Evolutionary conservation across 495 filamentous ascomycete species (phyloP).

Genomic region (Trichocladium uniseriatum): DNA sequence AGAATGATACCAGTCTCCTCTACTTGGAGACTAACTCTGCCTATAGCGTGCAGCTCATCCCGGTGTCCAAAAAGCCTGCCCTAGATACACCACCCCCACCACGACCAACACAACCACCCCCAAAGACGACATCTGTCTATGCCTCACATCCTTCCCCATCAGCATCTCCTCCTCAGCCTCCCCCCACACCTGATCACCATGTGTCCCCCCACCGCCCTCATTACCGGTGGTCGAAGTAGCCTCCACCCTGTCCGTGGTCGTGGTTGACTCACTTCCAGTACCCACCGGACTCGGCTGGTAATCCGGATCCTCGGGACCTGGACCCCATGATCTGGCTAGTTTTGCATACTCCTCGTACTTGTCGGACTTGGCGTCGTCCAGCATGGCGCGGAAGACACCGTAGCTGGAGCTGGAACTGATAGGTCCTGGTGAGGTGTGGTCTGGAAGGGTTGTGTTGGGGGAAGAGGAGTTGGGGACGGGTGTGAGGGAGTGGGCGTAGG

Average conservation of each 20-base stretch:
- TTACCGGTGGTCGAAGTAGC: not conserved
- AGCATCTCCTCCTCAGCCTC: not conserved
- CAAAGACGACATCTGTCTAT: not conserved
- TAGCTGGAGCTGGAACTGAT: conserved; percentile 14
- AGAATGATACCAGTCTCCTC: too few relatives aligned
- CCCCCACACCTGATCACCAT: not conserved
- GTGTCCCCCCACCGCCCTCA: too few relatives aligned
- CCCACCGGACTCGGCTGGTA: too few relatives aligned
- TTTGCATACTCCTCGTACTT: conserved; percentile 18
- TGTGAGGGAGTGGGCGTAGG: conserved; percentile 12
- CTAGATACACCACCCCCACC: not conserved
- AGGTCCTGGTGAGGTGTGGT: conserved; percentile 7
- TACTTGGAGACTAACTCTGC: too few relatives aligned
- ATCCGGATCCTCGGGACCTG: not conserved
- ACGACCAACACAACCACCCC: conserved; percentile 1
- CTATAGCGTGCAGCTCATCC: too few relatives aligned
- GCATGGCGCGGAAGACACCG: conserved; percentile 22
- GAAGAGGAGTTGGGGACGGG: conserved; percentile 8
- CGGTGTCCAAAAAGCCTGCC: conserved; percentile 1
- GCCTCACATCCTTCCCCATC: not conserved
- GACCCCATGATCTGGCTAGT: not conserved
- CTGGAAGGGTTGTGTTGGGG: conserved; percentile 11
- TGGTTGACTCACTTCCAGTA: too few relatives aligned
- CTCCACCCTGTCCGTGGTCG: not conserved
- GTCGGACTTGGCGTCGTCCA: conserved; percentile 19